These are phyloP conservation scores for Kitagawia praeruptora DNA, from an alignment of 129 eudicot genomes.

Conservation along the genomic window DNA sequence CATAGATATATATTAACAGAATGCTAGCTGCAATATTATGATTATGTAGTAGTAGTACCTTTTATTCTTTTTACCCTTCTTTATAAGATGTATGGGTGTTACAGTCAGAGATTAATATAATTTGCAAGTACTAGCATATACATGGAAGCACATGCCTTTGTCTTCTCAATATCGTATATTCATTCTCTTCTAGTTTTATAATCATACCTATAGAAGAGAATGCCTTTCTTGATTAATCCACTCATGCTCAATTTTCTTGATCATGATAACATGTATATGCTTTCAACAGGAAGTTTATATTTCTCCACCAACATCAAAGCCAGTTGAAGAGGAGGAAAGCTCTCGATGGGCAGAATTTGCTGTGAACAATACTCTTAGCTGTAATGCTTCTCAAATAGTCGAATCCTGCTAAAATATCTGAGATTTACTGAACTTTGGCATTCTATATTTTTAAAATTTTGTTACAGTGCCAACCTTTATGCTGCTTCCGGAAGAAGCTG, in stretches of 20 bases:
- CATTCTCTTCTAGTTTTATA: background rate
- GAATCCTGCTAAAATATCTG: slow-evolving; percentile 10
- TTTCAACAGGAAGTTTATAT: slow-evolving; percentile 24
- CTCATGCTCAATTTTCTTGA: background rate
- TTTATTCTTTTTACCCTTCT: background rate
- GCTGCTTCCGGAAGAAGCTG: slow-evolving; percentile 33
- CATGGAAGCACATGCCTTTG: background rate
- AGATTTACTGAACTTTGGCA: slow-evolving; percentile 2
- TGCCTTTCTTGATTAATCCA: background rate
- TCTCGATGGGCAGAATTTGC: slow-evolving; percentile 25
- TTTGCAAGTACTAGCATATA: background rate
- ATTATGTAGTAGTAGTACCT: background rate
- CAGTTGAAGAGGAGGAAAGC: slow-evolving; percentile 28
- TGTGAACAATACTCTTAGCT: slow-evolving; percentile 27
- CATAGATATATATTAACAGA: background rate
- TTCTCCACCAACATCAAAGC: slow-evolving; percentile 22
- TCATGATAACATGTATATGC: slow-evolving; percentile 1
- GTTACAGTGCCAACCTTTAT: slow-evolving; percentile 36
- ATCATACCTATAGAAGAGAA: background rate
- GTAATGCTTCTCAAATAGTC: slow-evolving; percentile 17
- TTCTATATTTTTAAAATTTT: slow-evolving; percentile 16
- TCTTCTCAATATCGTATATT: background rate
- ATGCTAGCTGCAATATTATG: background rate
- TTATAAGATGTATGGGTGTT: background rate
- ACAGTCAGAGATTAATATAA: background rate